Base-by-base conservation (phyloP, 2,329 filamentous ascomycete genomes). In the Monosporascus sp. region DNA sequence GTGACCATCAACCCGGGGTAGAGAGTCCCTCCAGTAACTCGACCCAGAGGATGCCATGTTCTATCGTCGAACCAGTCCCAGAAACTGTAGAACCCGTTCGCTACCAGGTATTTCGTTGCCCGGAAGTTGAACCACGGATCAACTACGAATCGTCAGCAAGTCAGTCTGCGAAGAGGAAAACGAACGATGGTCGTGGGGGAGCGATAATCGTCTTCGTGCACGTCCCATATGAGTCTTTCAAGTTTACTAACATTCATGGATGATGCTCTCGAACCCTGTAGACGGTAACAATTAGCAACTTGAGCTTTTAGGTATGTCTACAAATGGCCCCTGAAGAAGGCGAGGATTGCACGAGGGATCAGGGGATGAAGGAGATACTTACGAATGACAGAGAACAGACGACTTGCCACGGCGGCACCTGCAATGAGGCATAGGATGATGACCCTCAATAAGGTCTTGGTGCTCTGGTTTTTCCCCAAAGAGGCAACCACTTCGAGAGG, bases 31-130 rank as follows among this genome's bases (percentile, higher is more conserved):
- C 94, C 94, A 56, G 94, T 99, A 69, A 99, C 94, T 78, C 94
- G 91, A 65, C 94, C 94, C 57, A 99, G 88, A 65, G 94, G 94
- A 75, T 99, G 93, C 94, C 94, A 99, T 84, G 94, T 99, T 78
- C 94, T 87, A 79, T 99, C 94, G 74, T 99, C 94, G 69, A 99
- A 99, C 94, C 94, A 99, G 73, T 99, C 93, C 94, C 94, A 99
- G 72, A 99, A 99, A 73, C 89, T 91, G 74, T 96, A 95, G 77
- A 99, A 97, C 65, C 94, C 94, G 85, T 99, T 85, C 69, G 93
- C 84, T 52, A 99, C 90, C 52, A 99, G 84, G 69, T 99, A 97
- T 75, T 97, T 97, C 53, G 94, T 97, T 62, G 94, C 94, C 73
- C 94, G 84, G 76, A 99, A 99, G 76, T 99, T 99, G 79, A 99